Evolutionary conservation across 1,284 basidiomycete species (phyloP).

Genomic region (Malassezia sp.): DNA sequence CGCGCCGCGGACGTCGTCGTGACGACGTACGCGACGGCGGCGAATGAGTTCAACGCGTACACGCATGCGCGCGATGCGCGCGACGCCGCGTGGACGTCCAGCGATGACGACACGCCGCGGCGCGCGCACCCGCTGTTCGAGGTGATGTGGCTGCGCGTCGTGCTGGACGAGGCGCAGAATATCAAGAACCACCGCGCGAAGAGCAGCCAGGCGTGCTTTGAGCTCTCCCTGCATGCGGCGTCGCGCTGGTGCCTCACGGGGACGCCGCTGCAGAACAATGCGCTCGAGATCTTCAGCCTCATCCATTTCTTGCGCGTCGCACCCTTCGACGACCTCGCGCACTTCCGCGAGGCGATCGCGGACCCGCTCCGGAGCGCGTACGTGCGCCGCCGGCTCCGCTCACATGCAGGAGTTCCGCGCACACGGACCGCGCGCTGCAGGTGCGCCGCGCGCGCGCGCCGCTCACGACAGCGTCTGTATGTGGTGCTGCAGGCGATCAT

Average conservation of each 20-base stretch:
- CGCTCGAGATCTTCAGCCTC: conserved; percentile 77
- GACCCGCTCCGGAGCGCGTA: conserved; percentile 55
- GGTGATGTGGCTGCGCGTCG: conserved; percentile 71
- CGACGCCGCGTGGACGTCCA: conserved; percentile 1
- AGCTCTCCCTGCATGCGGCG: conserved; percentile 49
- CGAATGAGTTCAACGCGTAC: conserved; percentile 27
- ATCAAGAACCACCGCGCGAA: conserved; percentile 88
- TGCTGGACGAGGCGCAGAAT: conserved; percentile 88
- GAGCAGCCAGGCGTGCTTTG: conserved; percentile 64
- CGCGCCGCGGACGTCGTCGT: conserved; percentile 32
- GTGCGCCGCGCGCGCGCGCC: conserved; percentile 32
- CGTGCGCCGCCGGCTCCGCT: neutral
- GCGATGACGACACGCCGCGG: neutral
- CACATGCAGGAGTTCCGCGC: conserved; percentile 21
- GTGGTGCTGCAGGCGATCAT: conserved; percentile 75
- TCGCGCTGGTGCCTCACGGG: conserved; percentile 47
- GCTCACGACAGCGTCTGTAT: conserved; percentile 49
- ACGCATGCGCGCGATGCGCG: conserved; percentile 16
- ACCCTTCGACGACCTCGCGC: conserved; percentile 68
- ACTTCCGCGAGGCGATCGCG: conserved; percentile 67
- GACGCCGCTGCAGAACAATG: conserved; percentile 61
- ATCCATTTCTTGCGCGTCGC: conserved; percentile 76
- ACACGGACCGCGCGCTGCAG: conserved; percentile 39
- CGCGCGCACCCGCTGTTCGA: conserved; percentile 57
- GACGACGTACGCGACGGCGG: conserved; percentile 37